Conservation (phyloP, 1,139 yeast genomes). For the Saccharomyces uvarum region DNA sequence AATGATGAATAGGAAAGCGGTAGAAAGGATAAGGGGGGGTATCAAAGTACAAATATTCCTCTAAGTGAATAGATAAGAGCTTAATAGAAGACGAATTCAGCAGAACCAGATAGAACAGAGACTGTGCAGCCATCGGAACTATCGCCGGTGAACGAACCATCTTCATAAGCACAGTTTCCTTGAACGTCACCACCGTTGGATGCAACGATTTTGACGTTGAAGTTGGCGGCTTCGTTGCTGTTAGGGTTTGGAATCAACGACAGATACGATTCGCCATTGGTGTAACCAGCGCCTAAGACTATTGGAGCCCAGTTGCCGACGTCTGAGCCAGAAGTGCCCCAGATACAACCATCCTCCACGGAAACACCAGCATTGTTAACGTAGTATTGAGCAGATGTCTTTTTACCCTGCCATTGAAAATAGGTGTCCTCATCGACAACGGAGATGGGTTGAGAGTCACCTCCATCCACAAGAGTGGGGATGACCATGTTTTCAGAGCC, state of each 20-base stretch:
- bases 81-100: constrained; percentile 36
- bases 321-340: constrained; percentile 78
- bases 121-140: constrained; percentile 81
- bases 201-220: constrained; percentile 78
- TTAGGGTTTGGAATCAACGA: constrained; percentile 95
- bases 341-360: constrained; percentile 80
- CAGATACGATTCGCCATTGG: constrained; percentile 71
- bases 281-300: constrained; percentile 85
- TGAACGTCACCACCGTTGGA: constrained; percentile 52
- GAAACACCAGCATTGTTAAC: constrained; percentile 94
- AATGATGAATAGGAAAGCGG: constrained; percentile 4
- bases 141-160: constrained; percentile 63
- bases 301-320: constrained; percentile 98
- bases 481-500: constrained; percentile 98
- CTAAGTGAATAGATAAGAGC: neutral
- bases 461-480: constrained; percentile 76
- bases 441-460: constrained; percentile 56
- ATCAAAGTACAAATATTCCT: neutral
- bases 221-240: constrained; percentile 69
- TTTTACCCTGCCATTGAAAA: constrained; percentile 74
- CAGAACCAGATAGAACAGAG: constrained; percentile 72
- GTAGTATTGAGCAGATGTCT: constrained; percentile 91
- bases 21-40: neutral
- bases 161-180: constrained; percentile 75
- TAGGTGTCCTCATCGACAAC: constrained; percentile 72